A percentile compares a stretch with the other conserved stretches of the same genome.
phyloP scores from a whole-genome alignment of 2,329 filamentous ascomycete genomes.

The Phyllosticta paracitricarpa region DNA sequence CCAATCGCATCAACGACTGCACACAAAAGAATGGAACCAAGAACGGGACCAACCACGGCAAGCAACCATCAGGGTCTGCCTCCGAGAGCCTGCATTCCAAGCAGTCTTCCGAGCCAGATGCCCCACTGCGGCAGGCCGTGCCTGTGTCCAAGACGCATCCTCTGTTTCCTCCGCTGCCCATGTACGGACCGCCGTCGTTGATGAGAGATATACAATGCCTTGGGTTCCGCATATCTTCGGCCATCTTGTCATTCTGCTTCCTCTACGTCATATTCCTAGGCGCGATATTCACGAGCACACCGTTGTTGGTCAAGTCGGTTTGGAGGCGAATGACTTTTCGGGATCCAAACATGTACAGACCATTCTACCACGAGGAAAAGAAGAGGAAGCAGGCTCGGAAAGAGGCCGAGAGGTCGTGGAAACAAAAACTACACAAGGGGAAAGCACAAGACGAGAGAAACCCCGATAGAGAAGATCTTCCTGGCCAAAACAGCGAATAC shows the following conservation, averaged over 20 bases:
- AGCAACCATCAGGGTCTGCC: constrained; percentile 16
- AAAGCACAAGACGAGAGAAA: constrained; percentile 27
- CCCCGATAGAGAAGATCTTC: constrained; percentile 16
- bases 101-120: constrained; percentile 36
- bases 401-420: constrained; percentile 55
- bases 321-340: constrained; percentile 48
- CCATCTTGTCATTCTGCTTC: constrained; percentile 68
- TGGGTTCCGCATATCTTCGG: constrained; percentile 57
- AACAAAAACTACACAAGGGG: constrained; percentile 28
- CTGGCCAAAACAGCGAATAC: constrained; percentile 43
- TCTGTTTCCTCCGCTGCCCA: constrained; percentile 72
- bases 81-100: constrained; percentile 20
- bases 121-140: constrained; percentile 32
- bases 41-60: constrained; percentile 33
- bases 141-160: constrained; percentile 65
- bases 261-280: constrained; percentile 66
- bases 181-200: constrained; percentile 66
- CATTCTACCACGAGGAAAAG: constrained; percentile 65
- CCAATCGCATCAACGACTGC: constrained; percentile 22
- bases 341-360: constrained; percentile 50
- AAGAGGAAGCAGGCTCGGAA: constrained; percentile 47
- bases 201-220: constrained; percentile 56
- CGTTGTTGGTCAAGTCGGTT: constrained; percentile 38
- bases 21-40: constrained; percentile 18
- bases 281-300: constrained; percentile 58